Base-by-base conservation (phyloP, 257 asterid genomes). In the Solanum gracilifrons region DNA sequence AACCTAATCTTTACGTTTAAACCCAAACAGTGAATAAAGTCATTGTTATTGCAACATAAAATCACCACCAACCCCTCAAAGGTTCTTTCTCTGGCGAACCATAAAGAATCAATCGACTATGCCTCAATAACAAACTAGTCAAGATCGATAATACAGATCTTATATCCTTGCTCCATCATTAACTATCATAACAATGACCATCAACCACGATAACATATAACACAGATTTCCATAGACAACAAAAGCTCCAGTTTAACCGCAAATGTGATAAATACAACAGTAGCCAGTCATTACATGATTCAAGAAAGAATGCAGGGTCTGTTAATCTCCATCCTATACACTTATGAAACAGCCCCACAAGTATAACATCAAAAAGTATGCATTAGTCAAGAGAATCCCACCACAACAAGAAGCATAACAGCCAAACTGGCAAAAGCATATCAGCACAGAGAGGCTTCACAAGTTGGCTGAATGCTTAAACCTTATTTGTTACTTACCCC, bases 251-350 rank as follows among this genome's bases (percentile, higher is more conserved):
- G 36, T 41, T 83, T 48, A 64, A 39, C 21, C 85, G 21, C 31
- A 82, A 48, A 43, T 71, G 83, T 46, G 51, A 86, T 72, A 46
- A 86, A 69, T 86, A 86, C 82, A 86, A 46, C 87, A 86, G 51
- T 86, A 23, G 7, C 48, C n/a, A 80, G 79, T 71, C 83, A 71
- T 51, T 31, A 71, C 55, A 86, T 43, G 66, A 85, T 85, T 64
- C 82, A 85, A 68, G 41, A 69, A 29, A 29, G 23, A 35, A 41
- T 69, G 84, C 33, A 86, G 88, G 88, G 72, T 66, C 82, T 85
- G 87, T 86, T 13, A 29, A 75, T 69, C 83, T 86, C 71, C 87
- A 71, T 29, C 46, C 82, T 86, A 72, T 72, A 86, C 88, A 86
- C 88, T 86, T 86, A 11, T 21, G 36, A 29, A 86, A 86, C 88